Base-by-base conservation (phyloP, 352 stramenopile genomes). In the Phytophthora hibernalis region DNA sequence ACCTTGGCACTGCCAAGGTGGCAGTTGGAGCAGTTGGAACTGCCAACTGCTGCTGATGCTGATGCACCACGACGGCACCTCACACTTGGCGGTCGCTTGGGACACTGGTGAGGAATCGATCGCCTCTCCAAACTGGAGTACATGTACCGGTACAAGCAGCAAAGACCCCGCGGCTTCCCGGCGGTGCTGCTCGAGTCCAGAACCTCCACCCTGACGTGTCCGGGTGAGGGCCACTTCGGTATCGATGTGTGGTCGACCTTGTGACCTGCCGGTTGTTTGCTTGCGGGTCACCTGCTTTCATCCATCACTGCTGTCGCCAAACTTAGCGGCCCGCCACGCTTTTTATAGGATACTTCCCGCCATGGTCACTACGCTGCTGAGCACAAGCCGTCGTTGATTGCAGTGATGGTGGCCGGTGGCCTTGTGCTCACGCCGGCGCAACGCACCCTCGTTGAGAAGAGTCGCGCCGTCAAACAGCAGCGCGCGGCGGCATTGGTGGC, bases 391-490 rank as follows among this genome's bases (percentile, higher is more conserved):
- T 30, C 12, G 5, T 45, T 61, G 58, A 52, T 47, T 26, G 44
- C 20, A 50, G 38, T 38, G 20, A 74, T 75, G 60, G 55, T 69
- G 35, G 24, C 24, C 5, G 52, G 66, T 16, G 54, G 33, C 2
- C 65, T 84, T 22, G 59, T 68, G 60, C 65, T 91, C 45, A 89
- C 82, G 40, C 77, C 74, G 13, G 76, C 82, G 55, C 78, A 89
- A 59, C 80, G 80, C 11, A 62, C 54, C 11, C 70, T 91, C 22
- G 76, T 79, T 2, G 78, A 86, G 50, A 91, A 91, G 59, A 75
- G 70, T 16, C 64, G 79, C 20, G 76, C 65, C 6, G 82, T 71
- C 53, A 77, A 73, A 60, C 78, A 71, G 18, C 68, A 73, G 43
- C 73, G 76, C 22, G 59, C 71, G 22, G 77, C 80, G 22, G 79